Evolutionary conservation across 2,329 filamentous ascomycete genomes (phyloP), one percentile per base, ranked within the genome.

Genomic region (Xylaria sp.): DNA sequence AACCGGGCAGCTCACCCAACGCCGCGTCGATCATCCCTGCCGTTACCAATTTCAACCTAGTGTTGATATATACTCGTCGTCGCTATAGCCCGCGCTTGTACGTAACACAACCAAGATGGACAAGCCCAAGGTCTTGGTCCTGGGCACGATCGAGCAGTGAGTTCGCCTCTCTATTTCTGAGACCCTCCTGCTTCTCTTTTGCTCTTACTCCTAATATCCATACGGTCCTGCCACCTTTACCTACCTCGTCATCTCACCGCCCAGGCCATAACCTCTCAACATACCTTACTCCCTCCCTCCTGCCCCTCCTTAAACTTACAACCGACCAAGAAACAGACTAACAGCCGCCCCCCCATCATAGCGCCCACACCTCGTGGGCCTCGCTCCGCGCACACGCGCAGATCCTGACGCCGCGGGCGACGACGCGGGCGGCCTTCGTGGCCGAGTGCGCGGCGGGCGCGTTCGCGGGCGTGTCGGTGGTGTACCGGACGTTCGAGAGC

Each of bases 401-500:
- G n/a, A 71, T 92, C 40, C 63, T 92, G 39, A 72, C 73, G 13
- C 84, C 89, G 7, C 75, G 76, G 56, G 77, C 89, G 8, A 84
- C 75, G 18, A 84, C 79, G 69, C 84, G 90, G 50, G 69, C 73
- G 18, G 85, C 85, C 17, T 93, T 95, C 71, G 74, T 93, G 48
- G 69, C 82, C 44, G 88, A 93, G 74, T 87, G 84, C 69, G 74
- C 75, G 44, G 78, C 81, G 18, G 89, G 89, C 18, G 76, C 78
- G 26, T 77, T 91, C n/a, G 83, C 90, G 60, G 86, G 83, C 56
- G 81, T 86, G 26, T 66, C 81, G 18, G 86, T 82, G 37, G 79
- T 82, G 22, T 94, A 89, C 72, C 84, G 90, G 49, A 93, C 89
- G 13, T 91, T 92, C 63, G 72, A 71, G 41, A 47, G 44, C 44